Conservation (phyloP, 208 protist species). For the Leishmania major region DNA sequence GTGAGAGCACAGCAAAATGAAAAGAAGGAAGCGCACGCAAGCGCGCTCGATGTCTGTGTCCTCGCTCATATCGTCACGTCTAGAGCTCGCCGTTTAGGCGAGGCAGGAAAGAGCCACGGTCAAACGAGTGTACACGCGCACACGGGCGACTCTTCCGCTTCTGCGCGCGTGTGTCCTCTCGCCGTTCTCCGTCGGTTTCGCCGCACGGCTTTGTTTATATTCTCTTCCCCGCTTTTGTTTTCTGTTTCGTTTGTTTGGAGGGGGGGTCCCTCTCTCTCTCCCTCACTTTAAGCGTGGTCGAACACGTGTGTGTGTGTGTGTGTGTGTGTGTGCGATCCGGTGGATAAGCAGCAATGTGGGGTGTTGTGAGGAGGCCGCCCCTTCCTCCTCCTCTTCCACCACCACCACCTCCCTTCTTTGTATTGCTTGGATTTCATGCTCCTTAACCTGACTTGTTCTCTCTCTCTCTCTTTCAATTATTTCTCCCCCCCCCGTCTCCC, state of each 20-base stretch:
- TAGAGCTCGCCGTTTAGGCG: neutral
- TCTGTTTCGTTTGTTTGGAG: too few relatives aligned
- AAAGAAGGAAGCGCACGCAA: neutral
- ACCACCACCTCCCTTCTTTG: neutral
- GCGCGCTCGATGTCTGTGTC: too few relatives aligned
- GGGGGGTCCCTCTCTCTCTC: too few relatives aligned
- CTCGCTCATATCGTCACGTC: too few relatives aligned
- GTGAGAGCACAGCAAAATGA: conserved; percentile 22
- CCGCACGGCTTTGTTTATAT: neutral
- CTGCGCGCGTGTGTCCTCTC: neutral
- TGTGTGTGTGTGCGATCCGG: too few relatives aligned
- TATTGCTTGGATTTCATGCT: neutral
- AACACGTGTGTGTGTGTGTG: too few relatives aligned
- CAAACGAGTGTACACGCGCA: neutral
- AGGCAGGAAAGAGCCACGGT: too few relatives aligned
- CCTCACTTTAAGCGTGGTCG: too few relatives aligned
- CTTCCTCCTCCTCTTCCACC: too few relatives aligned
- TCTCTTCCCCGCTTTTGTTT: too few relatives aligned
- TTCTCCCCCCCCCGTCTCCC: neutral
- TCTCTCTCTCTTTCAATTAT: neutral
- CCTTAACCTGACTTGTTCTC: neutral
- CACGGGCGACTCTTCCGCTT: neutral
- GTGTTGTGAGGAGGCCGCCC: too few relatives aligned
- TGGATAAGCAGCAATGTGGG: too few relatives aligned
- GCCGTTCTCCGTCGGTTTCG: neutral